phyloP scores from a whole-genome alignment of 768 basidiomycete species.

The Cyclocybe aegerita region DNA sequence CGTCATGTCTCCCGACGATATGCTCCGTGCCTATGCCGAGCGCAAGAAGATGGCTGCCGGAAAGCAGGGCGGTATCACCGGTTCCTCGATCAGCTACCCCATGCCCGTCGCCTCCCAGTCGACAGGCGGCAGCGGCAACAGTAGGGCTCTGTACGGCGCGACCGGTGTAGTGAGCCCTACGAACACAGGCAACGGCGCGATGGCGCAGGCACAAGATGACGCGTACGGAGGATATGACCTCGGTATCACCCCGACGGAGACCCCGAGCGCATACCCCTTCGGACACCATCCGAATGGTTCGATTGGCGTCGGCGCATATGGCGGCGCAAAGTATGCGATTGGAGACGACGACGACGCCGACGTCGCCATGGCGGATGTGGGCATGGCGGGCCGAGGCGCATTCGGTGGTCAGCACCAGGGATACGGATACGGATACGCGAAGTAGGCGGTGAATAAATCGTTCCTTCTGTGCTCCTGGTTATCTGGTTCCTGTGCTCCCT shows the following conservation, averaged over 20 bases:
- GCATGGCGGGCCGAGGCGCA: no score
- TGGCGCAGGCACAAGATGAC: conserved; percentile 1
- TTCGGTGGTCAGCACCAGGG: no score
- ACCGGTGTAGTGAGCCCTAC: conserved; percentile 12
- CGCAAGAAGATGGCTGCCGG: conserved; percentile 18
- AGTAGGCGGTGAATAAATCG: no score
- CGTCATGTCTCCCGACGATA: conserved; percentile 66
- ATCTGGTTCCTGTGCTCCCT: no score
- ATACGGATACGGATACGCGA: no score
- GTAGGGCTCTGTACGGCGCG: conserved; percentile 22
- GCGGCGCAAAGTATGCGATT: conserved; percentile 29
- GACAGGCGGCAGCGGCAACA: conserved; percentile 3
- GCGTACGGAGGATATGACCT: not conserved
- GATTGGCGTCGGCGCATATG: conserved; percentile 22
- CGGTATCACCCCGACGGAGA: not conserved
- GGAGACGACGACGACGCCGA: conserved; percentile 28
- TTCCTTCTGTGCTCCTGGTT: no score
- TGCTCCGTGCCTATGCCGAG: conserved; percentile 61
- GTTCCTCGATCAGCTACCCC: conserved; percentile 21
- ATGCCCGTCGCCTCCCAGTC: conserved; percentile 18
- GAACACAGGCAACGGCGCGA: not conserved
- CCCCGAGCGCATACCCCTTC: conserved; percentile 11
- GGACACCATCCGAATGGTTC: conserved; percentile 20
- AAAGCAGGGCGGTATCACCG: conserved; percentile 7
- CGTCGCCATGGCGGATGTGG: no score